phyloP scores from a whole-genome alignment of 306 rosid species.

The Rosa multiflora region DNA sequence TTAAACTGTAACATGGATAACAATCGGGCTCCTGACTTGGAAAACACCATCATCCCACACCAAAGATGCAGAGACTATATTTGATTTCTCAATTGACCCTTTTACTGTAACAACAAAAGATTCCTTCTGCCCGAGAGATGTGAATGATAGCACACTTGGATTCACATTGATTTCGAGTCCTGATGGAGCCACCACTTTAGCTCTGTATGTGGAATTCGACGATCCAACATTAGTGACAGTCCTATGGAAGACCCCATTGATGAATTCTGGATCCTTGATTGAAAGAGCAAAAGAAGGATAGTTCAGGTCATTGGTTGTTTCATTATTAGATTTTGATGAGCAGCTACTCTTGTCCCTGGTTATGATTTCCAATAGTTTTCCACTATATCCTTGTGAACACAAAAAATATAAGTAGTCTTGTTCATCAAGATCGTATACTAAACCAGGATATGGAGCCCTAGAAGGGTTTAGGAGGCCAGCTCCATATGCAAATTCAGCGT shows the following conservation, averaged over 20 bases:
- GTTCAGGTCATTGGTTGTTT: constrained; percentile 37
- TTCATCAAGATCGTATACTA: constrained; percentile 36
- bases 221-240: constrained; percentile 50
- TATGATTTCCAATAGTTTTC: constrained; percentile 15
- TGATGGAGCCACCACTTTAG: constrained; percentile 24
- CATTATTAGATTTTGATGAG: neutral
- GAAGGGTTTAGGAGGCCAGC: constrained; percentile 42
- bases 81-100: constrained; percentile 14
- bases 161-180: constrained; percentile 35
- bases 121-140: constrained; percentile 26
- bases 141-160: constrained; percentile 42
- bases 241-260: constrained; percentile 25
- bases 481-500: no score
- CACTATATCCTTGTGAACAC: constrained; percentile 43
- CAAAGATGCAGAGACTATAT: constrained; percentile 33
- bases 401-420: constrained; percentile 31
- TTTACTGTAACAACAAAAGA: constrained; percentile 29
- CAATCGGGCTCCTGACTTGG: constrained; percentile 52
- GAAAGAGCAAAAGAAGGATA: constrained; percentile 50
- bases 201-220: constrained; percentile 31
- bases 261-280: neutral
- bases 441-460: constrained; percentile 44
- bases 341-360: constrained; percentile 8
- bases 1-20: constrained; percentile 9
- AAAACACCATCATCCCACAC: constrained; percentile 46